These are phyloP conservation scores for Tulasnella sp. DNA, from an alignment of 768 basidiomycete genomes.

Conservation along the genomic window DNA sequence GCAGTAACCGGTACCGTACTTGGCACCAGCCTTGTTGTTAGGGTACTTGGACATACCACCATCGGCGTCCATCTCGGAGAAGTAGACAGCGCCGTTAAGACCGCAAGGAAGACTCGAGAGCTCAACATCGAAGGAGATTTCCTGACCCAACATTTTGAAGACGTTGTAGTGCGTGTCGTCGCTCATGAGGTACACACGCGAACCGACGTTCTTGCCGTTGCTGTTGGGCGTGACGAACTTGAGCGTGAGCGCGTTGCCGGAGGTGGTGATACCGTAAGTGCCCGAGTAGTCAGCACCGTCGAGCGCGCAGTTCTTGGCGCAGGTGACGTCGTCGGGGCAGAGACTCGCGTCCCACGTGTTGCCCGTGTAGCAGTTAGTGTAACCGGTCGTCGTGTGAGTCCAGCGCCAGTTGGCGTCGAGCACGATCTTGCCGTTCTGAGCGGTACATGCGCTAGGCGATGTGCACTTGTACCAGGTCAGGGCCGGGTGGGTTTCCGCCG, in stretches of 20 bases:
- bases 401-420: constrained; percentile 20
- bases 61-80: constrained; percentile 47
- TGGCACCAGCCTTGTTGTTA: constrained; percentile 45
- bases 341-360: constrained; percentile 42
- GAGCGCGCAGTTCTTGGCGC: constrained; percentile 32
- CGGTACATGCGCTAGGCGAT: constrained; percentile 19
- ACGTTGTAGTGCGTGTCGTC: constrained; percentile 31
- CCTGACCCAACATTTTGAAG: constrained; percentile 44
- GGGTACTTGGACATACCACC: constrained; percentile 40
- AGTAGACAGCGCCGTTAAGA: constrained; percentile 52
- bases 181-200: constrained; percentile 38
- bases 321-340: constrained; percentile 39
- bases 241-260: constrained; percentile 13
- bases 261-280: constrained; percentile 15
- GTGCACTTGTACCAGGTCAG: constrained; percentile 40
- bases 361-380: constrained; percentile 39
- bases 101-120: constrained; percentile 46
- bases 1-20: constrained; percentile 56
- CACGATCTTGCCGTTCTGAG: background rate
- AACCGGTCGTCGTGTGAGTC: constrained; percentile 26
- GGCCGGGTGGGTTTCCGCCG: constrained; percentile 38
- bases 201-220: constrained; percentile 11
- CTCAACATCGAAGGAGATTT: constrained; percentile 51
- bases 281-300: constrained; percentile 22
- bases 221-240: constrained; percentile 11